Evolutionary conservation across 495 filamentous ascomycete genomes (phyloP), one percentile per base, ranked within the genome.

Genomic region (Symbiotaphrina buchneri): DNA sequence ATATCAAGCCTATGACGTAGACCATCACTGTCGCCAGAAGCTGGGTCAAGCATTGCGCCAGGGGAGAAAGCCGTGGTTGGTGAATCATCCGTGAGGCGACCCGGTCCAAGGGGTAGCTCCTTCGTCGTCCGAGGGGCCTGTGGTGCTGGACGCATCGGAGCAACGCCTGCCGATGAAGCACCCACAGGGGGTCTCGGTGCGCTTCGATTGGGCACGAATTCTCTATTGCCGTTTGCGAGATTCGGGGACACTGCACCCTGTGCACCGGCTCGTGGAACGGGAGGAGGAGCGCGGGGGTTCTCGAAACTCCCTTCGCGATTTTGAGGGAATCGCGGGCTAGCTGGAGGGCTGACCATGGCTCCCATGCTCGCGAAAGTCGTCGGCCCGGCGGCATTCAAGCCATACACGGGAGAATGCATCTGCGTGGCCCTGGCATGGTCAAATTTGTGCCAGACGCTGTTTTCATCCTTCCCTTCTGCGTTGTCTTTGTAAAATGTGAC

Each of bases 401-500:
- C 31, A 45, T 13, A 35, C 43, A 10, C 37, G 40, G 8, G 36
- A 41, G 13, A 38, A 23, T 59, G 54, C 27, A 65, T 62, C 43
- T 67, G 60, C 29, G 52, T 49, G 8, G 53, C 47, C 38, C 48
- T 47, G 19, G 79, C 83, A 55, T 90, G 70, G 31, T 84, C 79
- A 48, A 97, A 92, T 49, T 97, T 97, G 49, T 93, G 79, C 63
- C 83, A 83, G 18, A 85, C 73, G 40, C 77, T 74, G 47, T 95
- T 85, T 36, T 90, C 77, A 32, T 55, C 63, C 37, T 68, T 68
- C 30, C 69, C 72, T 28, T 80, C 80, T 8, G 75, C 71, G 39
- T 79, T 91, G 49, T 92, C 84, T 44, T 92, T 85, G 53, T 90
- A 95, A 49, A 94, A 95, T 27, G 71, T 74, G 52, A 97, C 80